Conservation (phyloP, 352 stramenopile species). For the Phytophthora cryptogea region DNA sequence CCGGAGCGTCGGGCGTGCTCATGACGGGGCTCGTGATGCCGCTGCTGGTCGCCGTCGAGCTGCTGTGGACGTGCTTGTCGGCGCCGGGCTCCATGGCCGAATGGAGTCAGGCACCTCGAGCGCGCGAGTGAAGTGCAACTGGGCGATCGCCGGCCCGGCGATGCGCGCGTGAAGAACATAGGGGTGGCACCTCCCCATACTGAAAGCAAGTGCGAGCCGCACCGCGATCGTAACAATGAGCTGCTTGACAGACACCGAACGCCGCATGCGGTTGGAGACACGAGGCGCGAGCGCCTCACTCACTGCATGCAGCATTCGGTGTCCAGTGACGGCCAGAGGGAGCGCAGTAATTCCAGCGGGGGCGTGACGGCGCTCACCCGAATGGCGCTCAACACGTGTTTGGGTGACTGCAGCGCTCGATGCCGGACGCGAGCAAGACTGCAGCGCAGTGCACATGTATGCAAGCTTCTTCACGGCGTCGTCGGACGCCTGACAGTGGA, state of each 20-base stretch:
- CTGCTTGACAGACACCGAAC: constrained; percentile 8
- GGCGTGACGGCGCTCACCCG: constrained; percentile 8
- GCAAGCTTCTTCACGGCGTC: constrained; percentile 18
- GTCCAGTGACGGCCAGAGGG: constrained; percentile 13
- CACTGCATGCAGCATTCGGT: not conserved
- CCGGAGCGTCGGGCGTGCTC: constrained; percentile 30
- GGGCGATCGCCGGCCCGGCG: constrained; percentile 10
- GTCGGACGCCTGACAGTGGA: not conserved
- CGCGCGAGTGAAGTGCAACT: constrained; percentile 14
- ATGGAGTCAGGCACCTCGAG: constrained; percentile 17
- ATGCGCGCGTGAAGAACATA: constrained; percentile 7
- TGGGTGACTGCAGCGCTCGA: constrained; percentile 2
- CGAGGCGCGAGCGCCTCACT: constrained; percentile 4
- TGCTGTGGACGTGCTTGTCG: constrained; percentile 27
- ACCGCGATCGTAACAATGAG: constrained; percentile 6
- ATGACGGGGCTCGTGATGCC: constrained; percentile 18
- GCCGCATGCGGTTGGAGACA: no score
- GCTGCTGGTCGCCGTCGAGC: constrained; percentile 20
- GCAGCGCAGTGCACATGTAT: not conserved
- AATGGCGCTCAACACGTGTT: constrained; percentile 24
- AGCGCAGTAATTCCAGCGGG: constrained; percentile 8
- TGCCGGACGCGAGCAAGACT: no score
- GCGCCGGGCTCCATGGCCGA: constrained; percentile 18
- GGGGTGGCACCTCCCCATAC: constrained; percentile 7
- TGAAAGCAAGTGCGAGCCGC: constrained; percentile 1